Evolutionary conservation across 1,284 basidiomycete species (phyloP).

Genomic region (Earliella scabrosa): DNA sequence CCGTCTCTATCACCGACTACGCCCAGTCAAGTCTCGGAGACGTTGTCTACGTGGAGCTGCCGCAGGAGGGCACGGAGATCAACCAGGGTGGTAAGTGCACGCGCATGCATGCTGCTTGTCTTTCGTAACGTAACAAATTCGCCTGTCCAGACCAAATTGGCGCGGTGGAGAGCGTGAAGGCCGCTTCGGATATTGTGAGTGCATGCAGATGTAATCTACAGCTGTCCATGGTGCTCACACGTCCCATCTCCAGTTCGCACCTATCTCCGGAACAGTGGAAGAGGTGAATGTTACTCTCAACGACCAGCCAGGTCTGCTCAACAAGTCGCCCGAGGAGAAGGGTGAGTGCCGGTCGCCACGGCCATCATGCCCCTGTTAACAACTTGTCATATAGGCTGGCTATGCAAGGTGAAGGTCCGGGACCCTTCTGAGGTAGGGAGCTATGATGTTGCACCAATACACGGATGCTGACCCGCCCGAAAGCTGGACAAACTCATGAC

Average conservation of each 20-base stretch:
- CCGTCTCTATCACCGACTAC: constrained; percentile 91
- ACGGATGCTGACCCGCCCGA: background rate
- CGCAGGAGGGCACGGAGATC: constrained; percentile 71
- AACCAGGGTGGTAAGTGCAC: constrained; percentile 73
- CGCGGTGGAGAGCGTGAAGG: constrained; percentile 98
- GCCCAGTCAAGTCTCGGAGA: constrained; percentile 94
- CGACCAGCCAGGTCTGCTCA: constrained; percentile 80
- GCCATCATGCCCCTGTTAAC: background rate
- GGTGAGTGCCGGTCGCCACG: constrained; percentile 69
- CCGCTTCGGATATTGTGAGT: constrained; percentile 90
- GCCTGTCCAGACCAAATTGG: constrained; percentile 80
- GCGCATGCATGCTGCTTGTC: background rate
- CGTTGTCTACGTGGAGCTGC: constrained; percentile 97
- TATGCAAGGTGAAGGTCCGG: constrained; percentile 90
- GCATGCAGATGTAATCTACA: background rate
- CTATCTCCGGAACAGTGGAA: constrained; percentile 84
- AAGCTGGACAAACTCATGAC: constrained; percentile 80
- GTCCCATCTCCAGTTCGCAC: constrained; percentile 72
- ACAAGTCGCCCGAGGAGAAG: constrained; percentile 87
- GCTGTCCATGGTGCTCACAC: background rate
- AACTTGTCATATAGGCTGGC: constrained; percentile 77
- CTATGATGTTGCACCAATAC: background rate
- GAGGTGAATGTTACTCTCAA: constrained; percentile 81
- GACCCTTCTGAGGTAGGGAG: constrained; percentile 69
- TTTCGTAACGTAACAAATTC: background rate